Conservation (phyloP, 108 stramenopile species). For the Nannochloropsis oceanica region DNA sequence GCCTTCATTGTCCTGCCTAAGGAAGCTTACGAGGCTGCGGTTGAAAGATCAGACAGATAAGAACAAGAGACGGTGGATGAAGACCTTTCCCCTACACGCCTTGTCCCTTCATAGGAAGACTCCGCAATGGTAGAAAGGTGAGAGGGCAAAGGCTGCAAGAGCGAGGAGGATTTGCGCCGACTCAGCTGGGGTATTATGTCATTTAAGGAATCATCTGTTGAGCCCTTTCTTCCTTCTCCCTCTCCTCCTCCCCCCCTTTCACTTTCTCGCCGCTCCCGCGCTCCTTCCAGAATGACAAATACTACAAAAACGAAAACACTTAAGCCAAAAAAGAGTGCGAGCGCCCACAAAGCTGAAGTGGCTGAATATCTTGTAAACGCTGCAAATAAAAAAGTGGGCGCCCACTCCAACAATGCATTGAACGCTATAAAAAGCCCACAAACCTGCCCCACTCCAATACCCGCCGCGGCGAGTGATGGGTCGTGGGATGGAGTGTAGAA, state of each 20-base stretch:
- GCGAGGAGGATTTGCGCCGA: not conserved
- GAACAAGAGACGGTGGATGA: not conserved
- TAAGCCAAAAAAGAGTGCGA: not conserved
- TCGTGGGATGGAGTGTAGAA: too few relatives aligned
- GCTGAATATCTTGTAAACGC: not conserved
- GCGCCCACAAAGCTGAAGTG: not conserved
- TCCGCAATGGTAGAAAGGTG: not conserved
- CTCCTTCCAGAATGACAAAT: not conserved
- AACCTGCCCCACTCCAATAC: not conserved
- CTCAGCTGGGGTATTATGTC: not conserved
- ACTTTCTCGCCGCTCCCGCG: not conserved
- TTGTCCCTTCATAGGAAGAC: not conserved
- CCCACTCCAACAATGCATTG: not conserved
- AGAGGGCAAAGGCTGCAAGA: not conserved
- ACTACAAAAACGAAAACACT: not conserved
- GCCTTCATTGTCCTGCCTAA: too few relatives aligned
- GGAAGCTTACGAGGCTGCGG: too few relatives aligned
- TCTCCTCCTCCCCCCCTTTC: not conserved
- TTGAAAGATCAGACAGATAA: not conserved
- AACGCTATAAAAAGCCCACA: not conserved
- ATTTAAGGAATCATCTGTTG: not conserved
- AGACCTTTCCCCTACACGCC: not conserved
- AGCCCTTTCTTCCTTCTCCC: not conserved
- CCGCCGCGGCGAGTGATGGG: not conserved
- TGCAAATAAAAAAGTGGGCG: not conserved